These are phyloP conservation scores for Lecanosticta acicola DNA, from an alignment of 2,329 filamentous ascomycete genomes.

Conservation along the genomic window DNA sequence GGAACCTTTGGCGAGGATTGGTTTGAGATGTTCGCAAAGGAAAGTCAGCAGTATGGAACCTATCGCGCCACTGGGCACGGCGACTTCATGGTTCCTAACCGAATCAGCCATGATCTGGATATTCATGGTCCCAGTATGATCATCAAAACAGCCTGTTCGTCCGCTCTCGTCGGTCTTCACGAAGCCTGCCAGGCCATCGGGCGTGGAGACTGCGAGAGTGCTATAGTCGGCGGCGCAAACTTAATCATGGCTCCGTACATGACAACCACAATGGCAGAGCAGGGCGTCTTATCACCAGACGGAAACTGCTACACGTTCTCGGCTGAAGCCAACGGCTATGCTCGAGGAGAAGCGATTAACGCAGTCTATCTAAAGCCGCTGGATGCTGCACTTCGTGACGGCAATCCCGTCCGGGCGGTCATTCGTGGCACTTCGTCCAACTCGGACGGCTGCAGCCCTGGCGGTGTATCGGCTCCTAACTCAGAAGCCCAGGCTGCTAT, in stretches of 20 bases:
- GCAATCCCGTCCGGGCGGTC: slow-evolving; percentile 28
- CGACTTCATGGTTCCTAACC: slow-evolving; percentile 10
- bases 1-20: slow-evolving; percentile 16
- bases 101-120: slow-evolving; percentile 20
- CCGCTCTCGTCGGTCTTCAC: no score
- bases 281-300: neutral
- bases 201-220: no score
- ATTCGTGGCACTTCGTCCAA: slow-evolving; percentile 33
- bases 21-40: slow-evolving; percentile 5
- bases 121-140: slow-evolving; percentile 28
- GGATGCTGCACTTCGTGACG: slow-evolving; percentile 3
- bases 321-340: slow-evolving; percentile 39
- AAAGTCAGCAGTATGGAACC: slow-evolving; percentile 3
- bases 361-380: slow-evolving; percentile 15
- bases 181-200: no score
- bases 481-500: slow-evolving; percentile 14
- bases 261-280: neutral
- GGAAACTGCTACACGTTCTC: neutral
- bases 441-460: slow-evolving; percentile 32
- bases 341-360: slow-evolving; percentile 51
- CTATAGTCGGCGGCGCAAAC: no score
- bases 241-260: no score
- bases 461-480: slow-evolving; percentile 19
- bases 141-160: no score
- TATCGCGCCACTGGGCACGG: slow-evolving; percentile 15